Conservation (phyloP, 768 basidiomycete genomes). For the Hericium rajendrae region DNA sequence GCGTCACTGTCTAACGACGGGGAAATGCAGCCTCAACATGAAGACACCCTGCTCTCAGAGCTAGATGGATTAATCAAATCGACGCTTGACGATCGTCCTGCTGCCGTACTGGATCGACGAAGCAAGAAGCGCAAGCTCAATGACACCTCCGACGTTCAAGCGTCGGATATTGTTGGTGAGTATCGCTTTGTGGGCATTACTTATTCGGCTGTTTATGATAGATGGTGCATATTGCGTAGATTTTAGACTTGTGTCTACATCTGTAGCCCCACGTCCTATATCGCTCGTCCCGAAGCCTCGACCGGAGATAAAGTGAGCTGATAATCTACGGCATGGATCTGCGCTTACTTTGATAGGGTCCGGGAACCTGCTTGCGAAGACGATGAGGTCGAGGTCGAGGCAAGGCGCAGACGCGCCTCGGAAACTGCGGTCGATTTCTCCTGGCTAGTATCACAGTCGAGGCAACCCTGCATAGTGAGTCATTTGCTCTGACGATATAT, state of each 20-base stretch:
- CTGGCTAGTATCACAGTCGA: constrained; percentile 17
- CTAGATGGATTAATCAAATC: constrained; percentile 7
- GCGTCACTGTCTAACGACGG: neutral
- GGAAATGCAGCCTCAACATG: neutral
- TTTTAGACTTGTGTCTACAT: constrained; percentile 10
- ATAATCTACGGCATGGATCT: neutral
- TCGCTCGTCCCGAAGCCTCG: constrained; percentile 8
- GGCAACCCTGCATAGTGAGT: constrained; percentile 16
- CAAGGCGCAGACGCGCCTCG: constrained; percentile 17
- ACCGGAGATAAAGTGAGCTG: constrained; percentile 4
- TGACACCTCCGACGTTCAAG: neutral
- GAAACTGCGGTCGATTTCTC: constrained; percentile 22
- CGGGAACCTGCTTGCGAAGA: constrained; percentile 23
- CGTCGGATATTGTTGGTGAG: neutral
- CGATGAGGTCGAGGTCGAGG: constrained; percentile 17
- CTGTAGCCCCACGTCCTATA: constrained; percentile 2
- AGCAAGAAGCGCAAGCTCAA: constrained; percentile 5
- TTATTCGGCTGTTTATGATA: no score
- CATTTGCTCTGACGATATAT: neutral
- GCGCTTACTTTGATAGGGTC: constrained; percentile 10
- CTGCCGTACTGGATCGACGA: neutral
- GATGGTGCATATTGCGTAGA: neutral
- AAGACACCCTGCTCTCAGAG: neutral
- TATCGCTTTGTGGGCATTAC: neutral
- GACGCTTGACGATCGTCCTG: neutral